phyloP scores from a whole-genome alignment of 2,329 filamentous ascomycete genomes.

The Drechslerella coelobrocha region DNA sequence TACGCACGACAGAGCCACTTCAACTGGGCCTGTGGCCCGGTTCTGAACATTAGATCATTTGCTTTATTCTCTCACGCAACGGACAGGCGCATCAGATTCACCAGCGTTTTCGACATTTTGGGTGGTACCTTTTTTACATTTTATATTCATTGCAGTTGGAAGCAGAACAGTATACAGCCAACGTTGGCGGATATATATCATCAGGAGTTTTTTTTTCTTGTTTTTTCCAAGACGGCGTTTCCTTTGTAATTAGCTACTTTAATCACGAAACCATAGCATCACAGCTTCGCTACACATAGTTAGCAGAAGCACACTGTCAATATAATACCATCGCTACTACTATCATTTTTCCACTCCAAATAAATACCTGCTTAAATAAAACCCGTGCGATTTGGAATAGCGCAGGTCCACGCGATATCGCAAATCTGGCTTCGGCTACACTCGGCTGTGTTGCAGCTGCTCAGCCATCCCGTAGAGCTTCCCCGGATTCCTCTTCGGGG shows the following conservation, averaged over 20 bases:
- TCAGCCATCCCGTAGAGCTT: slow-evolving; percentile 18
- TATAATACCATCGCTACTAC: too few species aligned
- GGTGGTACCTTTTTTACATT: slow-evolving; percentile 22
- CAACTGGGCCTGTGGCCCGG: slow-evolving; percentile 25
- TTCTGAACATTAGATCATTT: background rate
- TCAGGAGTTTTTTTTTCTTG: slow-evolving; percentile 39
- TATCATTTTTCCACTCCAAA: too few species aligned
- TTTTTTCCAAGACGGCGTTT: too few species aligned
- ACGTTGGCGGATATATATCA: slow-evolving; percentile 3
- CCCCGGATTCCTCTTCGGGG: slow-evolving; percentile 30
- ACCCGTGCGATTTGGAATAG: too few species aligned
- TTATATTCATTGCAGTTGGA: slow-evolving; percentile 6
- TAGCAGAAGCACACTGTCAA: too few species aligned
- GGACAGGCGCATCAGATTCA: slow-evolving; percentile 5
- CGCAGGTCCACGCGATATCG: too few species aligned
- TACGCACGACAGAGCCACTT: slow-evolving; percentile 26
- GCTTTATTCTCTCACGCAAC: slow-evolving; percentile 15
- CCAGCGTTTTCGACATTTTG: slow-evolving; percentile 4
- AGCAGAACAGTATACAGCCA: slow-evolving; percentile 31
- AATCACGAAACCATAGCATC: too few species aligned
- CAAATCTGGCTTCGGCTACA: slow-evolving; percentile 38
- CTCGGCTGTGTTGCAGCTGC: slow-evolving; percentile 32
- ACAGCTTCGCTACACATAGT: too few species aligned
- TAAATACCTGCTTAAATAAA: too few species aligned
- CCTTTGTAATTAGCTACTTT: too few species aligned